phyloP scores from a whole-genome alignment of 2,329 filamentous ascomycete genomes.

The Geoglossum cookeanum region DNA sequence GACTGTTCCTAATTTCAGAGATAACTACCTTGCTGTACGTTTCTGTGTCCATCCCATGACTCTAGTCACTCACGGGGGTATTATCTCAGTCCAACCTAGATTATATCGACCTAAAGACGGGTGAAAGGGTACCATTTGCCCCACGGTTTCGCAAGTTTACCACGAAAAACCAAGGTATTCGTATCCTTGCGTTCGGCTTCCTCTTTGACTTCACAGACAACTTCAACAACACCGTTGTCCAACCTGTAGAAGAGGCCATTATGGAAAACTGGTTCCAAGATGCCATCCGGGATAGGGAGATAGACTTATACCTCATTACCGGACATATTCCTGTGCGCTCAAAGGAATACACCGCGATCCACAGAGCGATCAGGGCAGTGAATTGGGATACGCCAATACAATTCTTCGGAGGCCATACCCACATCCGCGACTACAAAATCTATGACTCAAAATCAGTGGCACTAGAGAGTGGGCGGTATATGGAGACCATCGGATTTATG shows the following conservation, averaged over 20 bases:
- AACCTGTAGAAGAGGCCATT: constrained; percentile 60
- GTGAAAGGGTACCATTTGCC: constrained; percentile 55
- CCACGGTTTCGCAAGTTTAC: constrained; percentile 74
- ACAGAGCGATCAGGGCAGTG: constrained; percentile 53
- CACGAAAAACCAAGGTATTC: constrained; percentile 72
- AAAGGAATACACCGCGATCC: constrained; percentile 59
- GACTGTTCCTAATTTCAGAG: constrained; percentile 67
- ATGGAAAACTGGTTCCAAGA: constrained; percentile 77
- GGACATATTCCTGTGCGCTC: constrained; percentile 75
- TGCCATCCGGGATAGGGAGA: constrained; percentile 56
- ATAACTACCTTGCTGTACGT: constrained; percentile 49
- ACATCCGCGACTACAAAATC: constrained; percentile 66
- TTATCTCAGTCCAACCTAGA: constrained; percentile 56
- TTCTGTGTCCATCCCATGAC: background rate
- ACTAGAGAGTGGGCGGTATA: constrained; percentile 74
- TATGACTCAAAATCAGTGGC: constrained; percentile 66
- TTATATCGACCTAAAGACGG: constrained; percentile 55
- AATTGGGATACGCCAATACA: constrained; percentile 73
- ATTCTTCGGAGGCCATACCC: constrained; percentile 79
- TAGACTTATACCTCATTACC: constrained; percentile 71
- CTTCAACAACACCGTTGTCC: constrained; percentile 75
- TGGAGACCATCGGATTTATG: constrained; percentile 91
- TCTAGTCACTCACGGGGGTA: background rate
- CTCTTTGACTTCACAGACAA: constrained; percentile 86
- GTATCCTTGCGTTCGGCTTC: constrained; percentile 80